These are phyloP conservation scores for Amylostereum chailletii DNA, from an alignment of 1,284 basidiomycete genomes.

Conservation along the genomic window DNA sequence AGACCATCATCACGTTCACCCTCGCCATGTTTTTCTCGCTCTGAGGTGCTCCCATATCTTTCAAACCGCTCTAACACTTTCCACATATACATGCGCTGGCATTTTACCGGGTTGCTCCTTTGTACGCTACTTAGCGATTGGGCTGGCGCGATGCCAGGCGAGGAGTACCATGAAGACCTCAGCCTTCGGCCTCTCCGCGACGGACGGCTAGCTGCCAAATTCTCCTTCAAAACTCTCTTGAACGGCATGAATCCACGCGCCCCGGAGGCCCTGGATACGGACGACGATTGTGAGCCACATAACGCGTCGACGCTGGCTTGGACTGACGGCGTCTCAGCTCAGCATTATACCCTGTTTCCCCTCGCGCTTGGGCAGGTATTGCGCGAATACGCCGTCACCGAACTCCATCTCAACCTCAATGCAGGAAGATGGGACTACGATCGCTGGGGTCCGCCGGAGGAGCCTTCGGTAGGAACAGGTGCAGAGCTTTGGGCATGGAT, in stretches of 20 bases:
- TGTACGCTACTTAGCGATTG: too few species aligned
- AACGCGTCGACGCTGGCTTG: background rate
- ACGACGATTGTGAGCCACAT: conserved; percentile 41
- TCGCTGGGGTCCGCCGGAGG: conserved; percentile 77
- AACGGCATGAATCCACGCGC: conserved; percentile 43
- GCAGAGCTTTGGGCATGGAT: conserved; percentile 91
- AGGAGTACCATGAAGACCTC: conserved; percentile 64
- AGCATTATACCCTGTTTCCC: conserved; percentile 82
- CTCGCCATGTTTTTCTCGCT: too few species aligned
- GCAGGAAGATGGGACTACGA: conserved; percentile 88
- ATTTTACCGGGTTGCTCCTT: too few species aligned
- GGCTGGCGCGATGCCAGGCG: conserved; percentile 13
- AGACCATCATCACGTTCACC: too few species aligned
- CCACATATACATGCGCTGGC: too few species aligned
- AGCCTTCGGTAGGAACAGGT: conserved; percentile 71
- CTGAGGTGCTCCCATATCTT: too few species aligned
- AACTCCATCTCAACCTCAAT: conserved; percentile 82
- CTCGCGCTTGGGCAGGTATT: conserved; percentile 82
- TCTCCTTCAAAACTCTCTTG: conserved; percentile 72
- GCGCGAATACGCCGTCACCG: conserved; percentile 75
- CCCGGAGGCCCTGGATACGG: conserved; percentile 35
- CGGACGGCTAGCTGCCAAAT: conserved; percentile 79
- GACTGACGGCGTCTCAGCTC: conserved; percentile 32
- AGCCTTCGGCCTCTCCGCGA: conserved; percentile 70
- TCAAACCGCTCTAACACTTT: too few species aligned